Conservation (phyloP, 2,329 filamentous ascomycete species). For the Aureobasidium subglaciale region DNA sequence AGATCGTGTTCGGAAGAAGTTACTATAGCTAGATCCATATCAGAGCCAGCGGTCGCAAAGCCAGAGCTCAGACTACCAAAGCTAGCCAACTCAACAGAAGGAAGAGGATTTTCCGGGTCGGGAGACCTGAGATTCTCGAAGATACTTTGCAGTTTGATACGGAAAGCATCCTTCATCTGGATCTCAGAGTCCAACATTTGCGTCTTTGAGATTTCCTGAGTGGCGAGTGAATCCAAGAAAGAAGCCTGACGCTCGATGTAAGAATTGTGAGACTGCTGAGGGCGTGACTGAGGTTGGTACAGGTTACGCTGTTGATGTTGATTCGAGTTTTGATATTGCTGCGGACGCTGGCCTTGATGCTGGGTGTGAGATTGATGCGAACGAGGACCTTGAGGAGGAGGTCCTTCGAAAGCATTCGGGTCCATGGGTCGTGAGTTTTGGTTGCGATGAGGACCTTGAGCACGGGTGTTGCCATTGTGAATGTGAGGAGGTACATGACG, state of each 20-base stretch:
- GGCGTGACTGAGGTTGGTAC: slow-evolving; percentile 14
- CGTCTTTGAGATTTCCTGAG: slow-evolving; percentile 47
- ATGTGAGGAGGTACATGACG: background rate
- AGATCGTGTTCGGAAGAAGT: slow-evolving; percentile 38
- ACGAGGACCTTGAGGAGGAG: background rate
- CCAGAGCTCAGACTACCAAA: slow-evolving; percentile 80
- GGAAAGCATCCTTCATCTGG: slow-evolving; percentile 64
- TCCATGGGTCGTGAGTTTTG: slow-evolving; percentile 19
- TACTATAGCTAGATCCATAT: slow-evolving; percentile 80
- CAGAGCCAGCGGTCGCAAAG: slow-evolving; percentile 79
- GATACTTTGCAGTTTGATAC: slow-evolving; percentile 55
- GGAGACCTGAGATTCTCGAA: slow-evolving; percentile 53
- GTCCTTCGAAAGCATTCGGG: slow-evolving; percentile 26
- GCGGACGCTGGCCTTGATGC: background rate
- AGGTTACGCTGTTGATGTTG: background rate
- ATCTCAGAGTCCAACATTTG: slow-evolving; percentile 60
- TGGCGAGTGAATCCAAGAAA: slow-evolving; percentile 38
- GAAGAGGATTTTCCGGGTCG: slow-evolving; percentile 43
- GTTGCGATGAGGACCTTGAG: slow-evolving; percentile 1
- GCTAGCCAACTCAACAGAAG: slow-evolving; percentile 58
- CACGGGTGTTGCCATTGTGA: background rate
- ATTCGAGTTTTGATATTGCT: background rate
- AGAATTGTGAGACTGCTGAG: slow-evolving; percentile 7
- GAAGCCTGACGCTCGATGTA: slow-evolving; percentile 30
- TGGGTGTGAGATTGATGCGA: background rate